These are phyloP conservation scores for Drechmeria coniospora DNA, from an alignment of 2,329 filamentous ascomycete species.

Conservation along the genomic window DNA sequence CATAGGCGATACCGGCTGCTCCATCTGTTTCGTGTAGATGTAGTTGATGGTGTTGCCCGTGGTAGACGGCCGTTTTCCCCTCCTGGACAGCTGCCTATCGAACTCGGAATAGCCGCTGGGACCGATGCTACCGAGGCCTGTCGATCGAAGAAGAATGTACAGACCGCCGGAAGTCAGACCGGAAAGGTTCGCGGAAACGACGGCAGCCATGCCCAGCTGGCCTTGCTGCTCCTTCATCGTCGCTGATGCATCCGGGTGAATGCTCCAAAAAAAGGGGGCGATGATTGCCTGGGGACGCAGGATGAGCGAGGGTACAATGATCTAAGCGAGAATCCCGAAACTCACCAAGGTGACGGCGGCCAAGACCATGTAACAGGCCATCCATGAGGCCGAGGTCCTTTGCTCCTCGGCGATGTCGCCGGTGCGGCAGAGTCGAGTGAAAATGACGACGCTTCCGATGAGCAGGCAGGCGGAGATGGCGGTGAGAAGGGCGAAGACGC, in stretches of 20 bases:
- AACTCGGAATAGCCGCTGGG: conserved; percentile 25
- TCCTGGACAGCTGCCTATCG: conserved; percentile 22
- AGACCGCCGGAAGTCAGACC: conserved; percentile 50
- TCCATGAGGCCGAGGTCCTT: conserved; percentile 48
- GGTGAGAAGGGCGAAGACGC: conserved; percentile 38
- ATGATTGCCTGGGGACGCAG: conserved; percentile 32
- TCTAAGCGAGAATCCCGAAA: conserved; percentile 4
- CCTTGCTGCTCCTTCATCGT: conserved; percentile 19
- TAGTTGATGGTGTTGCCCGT: conserved; percentile 4
- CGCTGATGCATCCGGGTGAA: conserved; percentile 29
- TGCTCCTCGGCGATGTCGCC: conserved; percentile 41
- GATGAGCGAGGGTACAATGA: neutral
- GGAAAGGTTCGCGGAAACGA: conserved; percentile 50
- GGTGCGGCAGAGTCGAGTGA: conserved; percentile 38
- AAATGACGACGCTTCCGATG: conserved; percentile 35
- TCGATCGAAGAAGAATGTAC: conserved; percentile 52
- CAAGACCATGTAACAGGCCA: conserved; percentile 51
- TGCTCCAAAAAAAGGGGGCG: conserved; percentile 47
- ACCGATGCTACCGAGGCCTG: conserved; percentile 39
- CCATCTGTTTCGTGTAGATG: conserved; percentile 8
- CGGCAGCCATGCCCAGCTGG: conserved; percentile 44
- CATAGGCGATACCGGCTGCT: conserved; percentile 7
- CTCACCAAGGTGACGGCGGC: conserved; percentile 42
- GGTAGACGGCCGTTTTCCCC: conserved; percentile 2
- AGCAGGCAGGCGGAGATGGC: conserved; percentile 34